Evolutionary conservation across 805 yeast species (phyloP), one percentile per base, ranked within the genome.

Genomic region (Starmerella sp.): DNA sequence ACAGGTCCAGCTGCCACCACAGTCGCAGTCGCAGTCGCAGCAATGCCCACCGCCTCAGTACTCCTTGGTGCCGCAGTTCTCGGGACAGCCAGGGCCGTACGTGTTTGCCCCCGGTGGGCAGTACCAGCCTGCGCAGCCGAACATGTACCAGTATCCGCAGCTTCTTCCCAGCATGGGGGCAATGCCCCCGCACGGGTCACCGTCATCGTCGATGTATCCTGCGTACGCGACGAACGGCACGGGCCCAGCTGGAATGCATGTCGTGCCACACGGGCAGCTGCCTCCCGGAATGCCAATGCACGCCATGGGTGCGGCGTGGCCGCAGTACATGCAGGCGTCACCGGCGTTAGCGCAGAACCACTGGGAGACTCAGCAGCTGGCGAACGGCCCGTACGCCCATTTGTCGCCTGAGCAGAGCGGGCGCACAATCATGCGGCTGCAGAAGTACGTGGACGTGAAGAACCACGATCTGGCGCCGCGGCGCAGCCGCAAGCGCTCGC

Each of bases 401-500:
- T 39, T 34, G 4, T 34, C 49, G 15, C 39, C 49, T 5, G 31
- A 32, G 38, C 39, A 46, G 49, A 46, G 39, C 39, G 49, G 49
- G 4, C 7, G 49, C 5, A 22, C 49, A 15, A 46, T 46, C 39
- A 46, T 46, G 49, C 37, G 31, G 49, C 41, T 46, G n/a, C 49
- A 46, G 34, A 46, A 34, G 39, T 46, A 37, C 28, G 51, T 36
- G 34, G 51, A 37, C 22, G 38, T 17, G n/a, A 44, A 30, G 35
- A 32, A 17, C 39, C 29, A 32, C 15, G 49, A 46, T 5, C 10
- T n/a, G 1, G 31, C 13, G 30, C 38, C 49, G 14, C 38, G 49
- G 30, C 51, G 44, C 38, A 49, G 31, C 15, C 59, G 53, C 38
- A 51, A 56, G 34, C 62, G 61, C n/a, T 35, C 37, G 39, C 52